Evolutionary conservation across 805 yeast genomes (phyloP).

Genomic region (Candida argentea): DNA sequence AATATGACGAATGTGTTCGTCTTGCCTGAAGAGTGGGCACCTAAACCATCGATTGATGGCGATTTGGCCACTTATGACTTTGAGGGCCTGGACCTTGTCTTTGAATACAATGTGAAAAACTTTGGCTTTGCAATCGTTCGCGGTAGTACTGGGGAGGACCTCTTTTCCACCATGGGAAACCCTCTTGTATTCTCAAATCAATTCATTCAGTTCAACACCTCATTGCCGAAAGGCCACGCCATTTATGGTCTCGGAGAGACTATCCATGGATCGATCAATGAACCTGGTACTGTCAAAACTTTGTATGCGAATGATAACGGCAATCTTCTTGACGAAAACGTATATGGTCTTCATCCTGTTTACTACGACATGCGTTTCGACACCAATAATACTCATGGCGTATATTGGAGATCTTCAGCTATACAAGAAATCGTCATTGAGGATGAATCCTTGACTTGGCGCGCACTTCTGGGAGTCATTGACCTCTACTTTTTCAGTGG

Average conservation of each 20-base stretch:
- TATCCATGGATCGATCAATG: constrained; percentile 15
- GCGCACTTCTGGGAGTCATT: constrained; percentile 17
- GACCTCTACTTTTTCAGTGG: constrained; percentile 17
- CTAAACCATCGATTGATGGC: constrained; percentile 7
- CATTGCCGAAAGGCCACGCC: constrained; percentile 15
- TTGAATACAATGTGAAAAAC: constrained; percentile 5
- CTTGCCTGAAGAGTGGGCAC: constrained; percentile 10
- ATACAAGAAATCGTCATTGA: constrained; percentile 18
- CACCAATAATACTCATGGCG: constrained; percentile 18
- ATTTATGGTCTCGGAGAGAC: constrained; percentile 24
- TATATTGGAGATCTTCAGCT: constrained; percentile 19
- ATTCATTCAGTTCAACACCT: constrained; percentile 19
- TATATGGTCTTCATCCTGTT: constrained; percentile 23
- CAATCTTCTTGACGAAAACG: constrained; percentile 17
- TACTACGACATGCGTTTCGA: constrained; percentile 21
- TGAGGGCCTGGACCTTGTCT: constrained; percentile 9
- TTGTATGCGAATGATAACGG: constrained; percentile 19
- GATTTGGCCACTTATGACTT: constrained; percentile 5
- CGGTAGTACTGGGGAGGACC: constrained; percentile 11
- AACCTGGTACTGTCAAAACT: constrained; percentile 18
- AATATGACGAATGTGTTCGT: constrained; percentile 12
- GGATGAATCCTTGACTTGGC: constrained; percentile 17
- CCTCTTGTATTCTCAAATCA: constrained; percentile 22
- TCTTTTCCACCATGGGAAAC: constrained; percentile 19
- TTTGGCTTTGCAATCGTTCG: constrained; percentile 12